A percentile compares a stretch with the other conserved stretches of the same genome.
These are phyloP conservation scores for Isatis lusitanica DNA, from an alignment of 441 rosid genomes.

Conservation along the genomic window DNA sequence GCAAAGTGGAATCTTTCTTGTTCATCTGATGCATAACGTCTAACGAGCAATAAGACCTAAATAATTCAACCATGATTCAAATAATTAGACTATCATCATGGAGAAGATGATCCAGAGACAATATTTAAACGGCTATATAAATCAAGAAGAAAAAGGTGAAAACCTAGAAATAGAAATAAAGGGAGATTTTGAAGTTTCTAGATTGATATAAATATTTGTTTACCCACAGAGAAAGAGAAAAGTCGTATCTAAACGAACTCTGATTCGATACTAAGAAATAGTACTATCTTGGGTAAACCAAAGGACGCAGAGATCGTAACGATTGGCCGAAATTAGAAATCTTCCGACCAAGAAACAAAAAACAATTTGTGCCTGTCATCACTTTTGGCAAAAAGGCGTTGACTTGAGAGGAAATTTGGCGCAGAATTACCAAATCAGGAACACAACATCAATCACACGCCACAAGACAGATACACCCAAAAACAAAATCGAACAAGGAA, in stretches of 20 bases:
- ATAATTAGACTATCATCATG: neutral
- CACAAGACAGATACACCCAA: slow-evolving; percentile 32
- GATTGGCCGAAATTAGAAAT: slow-evolving; percentile 33
- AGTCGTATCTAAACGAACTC: neutral
- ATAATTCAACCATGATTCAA: neutral
- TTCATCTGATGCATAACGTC: slow-evolving; percentile 35
- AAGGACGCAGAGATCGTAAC: slow-evolving; percentile 19
- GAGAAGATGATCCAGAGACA: neutral
- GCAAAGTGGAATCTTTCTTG: slow-evolving; percentile 42
- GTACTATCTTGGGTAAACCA: slow-evolving; percentile 31
- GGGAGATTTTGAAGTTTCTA: neutral
- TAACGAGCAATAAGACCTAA: slow-evolving; percentile 5
- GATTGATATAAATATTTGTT: neutral
- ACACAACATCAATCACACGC: slow-evolving; percentile 31
- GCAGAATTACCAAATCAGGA: slow-evolving; percentile 19
- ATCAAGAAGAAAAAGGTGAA: neutral
- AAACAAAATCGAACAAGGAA: neutral
- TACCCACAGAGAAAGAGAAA: neutral
- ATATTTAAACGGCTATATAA: neutral
- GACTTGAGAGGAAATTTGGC: slow-evolving; percentile 20
- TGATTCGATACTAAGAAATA: slow-evolving; percentile 12
- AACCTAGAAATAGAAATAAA: slow-evolving; percentile 1
- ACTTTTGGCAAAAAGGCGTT: slow-evolving; percentile 35
- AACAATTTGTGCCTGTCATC: neutral
- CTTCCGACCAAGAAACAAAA: slow-evolving; percentile 33